These are phyloP conservation scores for Trypanosoma melophagium DNA, from an alignment of 208 protist genomes.

Conservation along the genomic window DNA sequence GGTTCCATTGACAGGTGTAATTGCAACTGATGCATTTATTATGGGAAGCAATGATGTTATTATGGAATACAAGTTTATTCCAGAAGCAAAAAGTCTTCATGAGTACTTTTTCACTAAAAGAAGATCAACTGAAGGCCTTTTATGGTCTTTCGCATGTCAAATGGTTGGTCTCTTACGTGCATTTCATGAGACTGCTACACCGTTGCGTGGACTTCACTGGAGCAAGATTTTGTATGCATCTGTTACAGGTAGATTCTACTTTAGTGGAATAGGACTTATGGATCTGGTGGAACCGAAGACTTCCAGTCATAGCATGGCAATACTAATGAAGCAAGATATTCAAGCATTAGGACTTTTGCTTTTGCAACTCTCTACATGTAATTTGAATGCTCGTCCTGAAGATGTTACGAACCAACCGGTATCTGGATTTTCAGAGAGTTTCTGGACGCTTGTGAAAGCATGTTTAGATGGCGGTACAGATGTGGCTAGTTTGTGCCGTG, in stretches of 20 bases:
- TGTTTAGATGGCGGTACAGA: constrained; percentile 68
- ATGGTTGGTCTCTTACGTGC: constrained; percentile 77
- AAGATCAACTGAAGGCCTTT: constrained; percentile 72
- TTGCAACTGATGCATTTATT: constrained; percentile 81
- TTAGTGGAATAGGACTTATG: constrained; percentile 76
- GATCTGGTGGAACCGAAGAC: constrained; percentile 70
- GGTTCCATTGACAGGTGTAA: constrained; percentile 72
- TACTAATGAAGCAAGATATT: constrained; percentile 80
- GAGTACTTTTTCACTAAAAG: constrained; percentile 77
- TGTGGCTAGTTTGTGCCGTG: constrained; percentile 67
- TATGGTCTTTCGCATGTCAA: constrained; percentile 89
- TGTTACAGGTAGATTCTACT: constrained; percentile 79
- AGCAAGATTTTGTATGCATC: constrained; percentile 85
- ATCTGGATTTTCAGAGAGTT: constrained; percentile 76
- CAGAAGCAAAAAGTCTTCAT: constrained; percentile 71
- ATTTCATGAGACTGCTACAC: constrained; percentile 83
- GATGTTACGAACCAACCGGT: constrained; percentile 59
- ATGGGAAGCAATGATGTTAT: constrained; percentile 84
- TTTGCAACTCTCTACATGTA: constrained; percentile 75
- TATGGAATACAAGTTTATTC: constrained; percentile 86
- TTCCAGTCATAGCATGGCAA: constrained; percentile 19
- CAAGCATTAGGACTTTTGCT: constrained; percentile 77
- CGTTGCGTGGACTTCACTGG: constrained; percentile 73
- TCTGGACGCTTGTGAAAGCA: constrained; percentile 77
- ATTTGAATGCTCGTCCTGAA: constrained; percentile 57